Evolutionary conservation across 768 basidiomycete species (phyloP), one percentile per base, ranked within the genome.

Genomic region (Tulasnella sp.): DNA sequence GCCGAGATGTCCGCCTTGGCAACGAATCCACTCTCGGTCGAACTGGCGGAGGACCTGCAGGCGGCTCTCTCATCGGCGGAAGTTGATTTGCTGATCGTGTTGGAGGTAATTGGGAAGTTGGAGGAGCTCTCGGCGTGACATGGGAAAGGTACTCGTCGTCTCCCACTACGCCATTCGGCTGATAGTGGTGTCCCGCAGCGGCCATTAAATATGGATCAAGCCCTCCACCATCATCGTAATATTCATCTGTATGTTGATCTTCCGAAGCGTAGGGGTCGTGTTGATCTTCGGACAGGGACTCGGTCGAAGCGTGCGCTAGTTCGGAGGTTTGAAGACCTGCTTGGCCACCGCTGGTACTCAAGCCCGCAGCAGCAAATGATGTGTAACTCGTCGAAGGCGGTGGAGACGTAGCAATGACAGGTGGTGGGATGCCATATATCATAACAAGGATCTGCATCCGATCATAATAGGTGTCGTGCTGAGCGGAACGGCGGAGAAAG

Each of bases 401-500:
- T 14, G 91, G 86, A 80, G 91, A 89, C 42, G 22, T 34, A 3
- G 67, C 3, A 31, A 69, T 76, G 14, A 25, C 52, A 29, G 91
- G 91, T 64, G 89, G 87, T 34, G 92, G 92, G 82, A 95, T 93
- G 82, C 89, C 91, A 85, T 95, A 95, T 78, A 94, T 94, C 79
- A 93, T 87, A 80, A 92, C 93, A 75, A 97, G 87, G 81, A 96
- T 95, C 81, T 93, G 92, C 91, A 97, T 94, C 72, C 95, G 89
- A 83, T 97, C 93, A 77, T 93, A 93, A 82, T 97, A 97, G 11
- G 95, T 96, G 83, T 97, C 95, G 81, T 96, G 95, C 94, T 96
- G 82, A 22, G 15, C 25, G 49, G 39, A 0, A 15, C 0, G 0
- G 37, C 5, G 5, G 36, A 67, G n/a, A 67, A 58, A 54, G 78